Conservation (phyloP, 2,329 filamentous ascomycete species). For the Paramyrothecium roridum region DNA sequence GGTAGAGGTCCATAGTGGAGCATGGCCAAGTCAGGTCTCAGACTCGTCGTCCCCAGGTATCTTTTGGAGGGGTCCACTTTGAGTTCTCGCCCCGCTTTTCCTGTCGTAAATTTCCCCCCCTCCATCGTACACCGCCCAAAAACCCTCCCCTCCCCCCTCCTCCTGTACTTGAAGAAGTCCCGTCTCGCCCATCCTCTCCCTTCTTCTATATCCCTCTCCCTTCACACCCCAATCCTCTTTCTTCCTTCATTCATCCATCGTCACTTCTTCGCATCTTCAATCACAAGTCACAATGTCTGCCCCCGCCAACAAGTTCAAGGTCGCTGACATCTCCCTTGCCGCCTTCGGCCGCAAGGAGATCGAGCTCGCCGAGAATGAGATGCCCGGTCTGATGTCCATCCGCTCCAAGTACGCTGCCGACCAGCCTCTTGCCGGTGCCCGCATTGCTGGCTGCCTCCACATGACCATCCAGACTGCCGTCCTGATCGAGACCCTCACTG, state of each 20-base stretch:
- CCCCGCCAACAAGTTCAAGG: slow-evolving; percentile 93
- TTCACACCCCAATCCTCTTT: slow-evolving; percentile 6
- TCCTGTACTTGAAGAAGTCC: background rate
- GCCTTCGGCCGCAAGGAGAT: slow-evolving; percentile 99
- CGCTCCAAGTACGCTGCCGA: slow-evolving; percentile 86
- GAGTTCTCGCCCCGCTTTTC: slow-evolving; percentile 3
- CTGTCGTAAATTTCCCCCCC: slow-evolving; percentile 3
- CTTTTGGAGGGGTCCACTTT: background rate
- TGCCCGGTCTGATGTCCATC: slow-evolving; percentile 97
- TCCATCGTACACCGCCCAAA: slow-evolving; percentile 10
- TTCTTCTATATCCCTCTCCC: slow-evolving; percentile 12
- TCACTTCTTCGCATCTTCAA: slow-evolving; percentile 9
- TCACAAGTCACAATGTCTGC: slow-evolving; percentile 56
- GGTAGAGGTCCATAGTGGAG: background rate
- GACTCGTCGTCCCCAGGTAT: background rate
- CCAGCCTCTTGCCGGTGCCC: slow-evolving; percentile 90
- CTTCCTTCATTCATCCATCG: slow-evolving; percentile 17
- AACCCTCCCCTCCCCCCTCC: slow-evolving; percentile 2
- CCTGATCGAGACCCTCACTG: slow-evolving; percentile 94
- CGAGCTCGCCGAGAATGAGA: slow-evolving; percentile 92
- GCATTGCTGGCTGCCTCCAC: slow-evolving; percentile 97
- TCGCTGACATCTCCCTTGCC: slow-evolving; percentile 95
- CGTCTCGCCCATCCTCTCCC: slow-evolving; percentile 7
- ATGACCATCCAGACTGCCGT: slow-evolving; percentile 99
- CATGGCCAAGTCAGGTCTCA: background rate